Evolutionary conservation across 1,284 basidiomycete genomes (phyloP).

Genomic region (Pseudozyma sp.): DNA sequence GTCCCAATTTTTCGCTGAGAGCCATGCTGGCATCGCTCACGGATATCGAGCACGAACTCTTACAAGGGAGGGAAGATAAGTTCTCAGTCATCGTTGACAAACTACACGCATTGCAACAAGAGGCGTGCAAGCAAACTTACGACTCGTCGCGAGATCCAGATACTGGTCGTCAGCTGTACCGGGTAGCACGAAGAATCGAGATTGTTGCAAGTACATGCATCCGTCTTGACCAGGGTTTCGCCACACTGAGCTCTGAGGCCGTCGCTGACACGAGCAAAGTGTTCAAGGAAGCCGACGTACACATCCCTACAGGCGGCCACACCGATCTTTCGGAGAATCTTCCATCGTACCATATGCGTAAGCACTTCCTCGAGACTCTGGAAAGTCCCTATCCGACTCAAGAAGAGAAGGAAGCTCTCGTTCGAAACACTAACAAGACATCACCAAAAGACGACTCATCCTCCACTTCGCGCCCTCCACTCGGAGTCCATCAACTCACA

Average conservation of each 20-base stretch:
- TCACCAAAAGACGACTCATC: neutral
- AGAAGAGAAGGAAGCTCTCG: conserved; percentile 49
- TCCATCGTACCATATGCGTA: conserved; percentile 50
- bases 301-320: neutral
- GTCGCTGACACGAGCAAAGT: neutral
- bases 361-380: conserved; percentile 56
- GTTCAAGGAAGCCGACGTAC: neutral
- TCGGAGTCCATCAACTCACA: conserved; percentile 44
- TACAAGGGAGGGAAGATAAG: neutral
- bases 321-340: conserved; percentile 28
- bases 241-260: neutral
- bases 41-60: neutral
- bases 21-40: neutral
- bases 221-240: neutral
- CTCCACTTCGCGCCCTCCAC: neutral
- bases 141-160: neutral
- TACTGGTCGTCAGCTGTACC: neutral
- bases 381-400: conserved; percentile 55
- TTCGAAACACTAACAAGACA: conserved; percentile 44
- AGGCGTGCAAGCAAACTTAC: neutral
- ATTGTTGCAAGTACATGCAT: neutral
- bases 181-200: neutral
- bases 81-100: neutral
- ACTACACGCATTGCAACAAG: neutral
- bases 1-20: neutral